Evolutionary conservation across 441 rosid genomes (phyloP).

Genomic region (Aleurites moluccanus): DNA sequence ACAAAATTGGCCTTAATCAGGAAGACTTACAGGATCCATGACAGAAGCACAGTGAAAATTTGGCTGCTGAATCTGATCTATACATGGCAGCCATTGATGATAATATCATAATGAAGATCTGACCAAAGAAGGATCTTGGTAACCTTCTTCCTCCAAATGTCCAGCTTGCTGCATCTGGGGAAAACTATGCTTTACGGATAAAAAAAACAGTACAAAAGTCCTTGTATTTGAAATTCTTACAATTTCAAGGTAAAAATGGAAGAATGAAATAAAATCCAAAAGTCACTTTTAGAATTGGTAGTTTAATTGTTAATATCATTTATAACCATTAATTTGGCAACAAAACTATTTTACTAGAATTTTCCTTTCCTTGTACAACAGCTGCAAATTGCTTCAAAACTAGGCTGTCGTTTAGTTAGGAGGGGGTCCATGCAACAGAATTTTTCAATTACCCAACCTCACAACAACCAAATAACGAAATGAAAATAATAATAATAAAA

Average conservation of each 20-base stretch:
- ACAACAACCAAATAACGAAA: too few species aligned
- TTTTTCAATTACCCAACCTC: too few species aligned
- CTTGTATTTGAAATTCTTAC: not conserved
- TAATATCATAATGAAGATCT: conserved; percentile 61
- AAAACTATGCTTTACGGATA: conserved; percentile 53
- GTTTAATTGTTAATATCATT: too few species aligned
- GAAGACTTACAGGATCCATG: conserved; percentile 40
- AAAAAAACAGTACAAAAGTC: conserved; percentile 14
- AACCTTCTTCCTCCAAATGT: conserved; percentile 51
- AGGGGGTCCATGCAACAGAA: too few species aligned
- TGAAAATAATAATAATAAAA: too few species aligned
- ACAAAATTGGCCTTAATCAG: conserved; percentile 43
- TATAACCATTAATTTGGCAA: too few species aligned
- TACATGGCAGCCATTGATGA: conserved; percentile 60
- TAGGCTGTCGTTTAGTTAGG: too few species aligned
- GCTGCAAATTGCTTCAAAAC: too few species aligned
- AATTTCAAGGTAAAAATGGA: not conserved
- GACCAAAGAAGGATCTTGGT: conserved; percentile 57
- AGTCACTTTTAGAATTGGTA: too few species aligned
- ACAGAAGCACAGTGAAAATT: conserved; percentile 44
- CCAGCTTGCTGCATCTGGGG: conserved; percentile 49
- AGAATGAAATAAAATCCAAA: too few species aligned
- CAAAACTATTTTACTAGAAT: too few species aligned
- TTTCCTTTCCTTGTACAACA: too few species aligned
- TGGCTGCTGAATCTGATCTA: conserved; percentile 49